These are phyloP conservation scores for Colletotrichum plurivorum DNA, from an alignment of 2,329 filamentous ascomycete species.

Conservation along the genomic window DNA sequence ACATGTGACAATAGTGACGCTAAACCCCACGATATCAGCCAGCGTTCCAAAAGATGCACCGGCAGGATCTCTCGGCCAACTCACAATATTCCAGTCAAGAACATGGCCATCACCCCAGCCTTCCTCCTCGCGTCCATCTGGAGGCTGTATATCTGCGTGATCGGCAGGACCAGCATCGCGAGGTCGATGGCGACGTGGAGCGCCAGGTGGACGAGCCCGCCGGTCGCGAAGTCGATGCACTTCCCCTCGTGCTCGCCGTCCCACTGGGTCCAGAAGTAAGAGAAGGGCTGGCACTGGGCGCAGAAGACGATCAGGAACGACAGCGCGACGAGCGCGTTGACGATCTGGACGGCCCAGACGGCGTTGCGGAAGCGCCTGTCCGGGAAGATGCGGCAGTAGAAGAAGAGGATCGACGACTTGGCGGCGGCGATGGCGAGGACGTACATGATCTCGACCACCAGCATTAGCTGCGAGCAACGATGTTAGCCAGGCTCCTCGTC, in stretches of 20 bases:
- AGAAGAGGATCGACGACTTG: constrained; percentile 25
- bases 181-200: constrained; percentile 7
- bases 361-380: neutral
- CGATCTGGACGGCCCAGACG: neutral
- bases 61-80: constrained; percentile 36
- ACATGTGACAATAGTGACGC: constrained; percentile 25
- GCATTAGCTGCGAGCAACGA: constrained; percentile 43
- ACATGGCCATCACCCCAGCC: constrained; percentile 46
- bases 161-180: constrained; percentile 48
- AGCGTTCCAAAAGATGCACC: neutral
- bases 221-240: neutral
- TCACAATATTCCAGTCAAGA: constrained; percentile 60
- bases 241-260: constrained; percentile 15
- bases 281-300: constrained; percentile 12
- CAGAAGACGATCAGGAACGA: constrained; percentile 5
- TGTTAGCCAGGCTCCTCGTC: neutral
- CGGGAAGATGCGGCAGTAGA: constrained; percentile 19
- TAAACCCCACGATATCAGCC: neutral
- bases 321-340: constrained; percentile 5
- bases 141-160: constrained; percentile 52
- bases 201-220: neutral
- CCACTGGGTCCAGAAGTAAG: constrained; percentile 13
- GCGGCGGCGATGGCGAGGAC: constrained; percentile 45
- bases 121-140: constrained; percentile 53
- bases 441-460: constrained; percentile 49